A percentile compares a stretch with the other conserved stretches of the same genome.
Conservation (phyloP, 1,284 basidiomycete genomes). For the Tremellales sp. region DNA sequence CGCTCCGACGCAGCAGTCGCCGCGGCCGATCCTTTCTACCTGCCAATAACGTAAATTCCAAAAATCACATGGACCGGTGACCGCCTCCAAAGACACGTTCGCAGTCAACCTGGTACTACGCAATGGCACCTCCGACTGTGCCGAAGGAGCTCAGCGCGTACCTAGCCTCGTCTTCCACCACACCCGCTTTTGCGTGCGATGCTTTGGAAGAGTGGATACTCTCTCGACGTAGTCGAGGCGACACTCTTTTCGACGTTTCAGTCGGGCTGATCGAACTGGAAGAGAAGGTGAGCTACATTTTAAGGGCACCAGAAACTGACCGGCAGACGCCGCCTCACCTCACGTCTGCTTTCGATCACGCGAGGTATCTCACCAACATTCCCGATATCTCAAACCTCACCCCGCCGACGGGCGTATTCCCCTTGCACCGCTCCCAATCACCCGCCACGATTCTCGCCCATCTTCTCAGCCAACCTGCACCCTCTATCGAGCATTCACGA, state of each 20-base stretch:
- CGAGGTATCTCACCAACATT: slow-evolving; percentile 42
- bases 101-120: too few species aligned
- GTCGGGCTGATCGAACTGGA: slow-evolving; percentile 36
- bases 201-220: slow-evolving; percentile 43
- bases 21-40: too few species aligned
- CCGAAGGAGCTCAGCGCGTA: neutral
- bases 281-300: slow-evolving; percentile 25
- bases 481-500: slow-evolving; percentile 38
- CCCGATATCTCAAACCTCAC: slow-evolving; percentile 43
- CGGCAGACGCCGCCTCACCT: slow-evolving; percentile 32
- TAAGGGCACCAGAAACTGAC: neutral
- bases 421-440: slow-evolving; percentile 32
- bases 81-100: too few species aligned
- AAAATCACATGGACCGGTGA: too few species aligned
- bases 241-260: slow-evolving; percentile 40
- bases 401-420: slow-evolving; percentile 34
- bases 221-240: slow-evolving; percentile 37
- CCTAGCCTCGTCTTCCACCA: neutral
- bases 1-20: too few species aligned
- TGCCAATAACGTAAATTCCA: too few species aligned
- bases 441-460: slow-evolving; percentile 33
- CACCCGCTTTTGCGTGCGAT: slow-evolving; percentile 15
- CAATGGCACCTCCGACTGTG: neutral
- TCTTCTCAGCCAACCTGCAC: slow-evolving; percentile 32
- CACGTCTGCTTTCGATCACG: slow-evolving; percentile 34